Evolutionary conservation across 306 rosid genomes (phyloP).

Genomic region (Dryas alaskensis): DNA sequence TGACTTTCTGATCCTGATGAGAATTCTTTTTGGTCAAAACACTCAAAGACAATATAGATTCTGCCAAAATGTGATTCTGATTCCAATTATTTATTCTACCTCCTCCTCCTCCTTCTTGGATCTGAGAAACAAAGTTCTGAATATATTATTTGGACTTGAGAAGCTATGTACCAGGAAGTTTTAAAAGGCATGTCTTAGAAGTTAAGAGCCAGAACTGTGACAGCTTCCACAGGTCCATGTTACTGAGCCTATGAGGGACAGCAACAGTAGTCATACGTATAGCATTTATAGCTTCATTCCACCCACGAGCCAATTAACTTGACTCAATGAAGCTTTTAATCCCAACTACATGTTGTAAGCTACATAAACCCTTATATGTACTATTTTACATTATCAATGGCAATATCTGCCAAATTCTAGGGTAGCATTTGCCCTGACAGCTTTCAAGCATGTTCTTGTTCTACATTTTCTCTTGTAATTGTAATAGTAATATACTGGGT

Average conservation of each 20-base stretch:
- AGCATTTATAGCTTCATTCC: background rate
- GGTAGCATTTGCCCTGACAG: background rate
- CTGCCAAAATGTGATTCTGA: background rate
- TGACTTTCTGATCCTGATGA: background rate
- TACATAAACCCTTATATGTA: background rate
- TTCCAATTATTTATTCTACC: background rate
- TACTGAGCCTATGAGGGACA: background rate
- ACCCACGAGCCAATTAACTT: background rate
- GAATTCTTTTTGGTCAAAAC: background rate
- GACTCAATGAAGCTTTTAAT: background rate
- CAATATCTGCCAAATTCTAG: background rate
- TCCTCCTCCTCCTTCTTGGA: background rate
- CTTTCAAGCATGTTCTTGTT: background rate
- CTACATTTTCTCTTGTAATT: background rate
- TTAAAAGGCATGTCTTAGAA: background rate
- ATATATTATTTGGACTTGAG: background rate
- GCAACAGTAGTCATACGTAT: background rate
- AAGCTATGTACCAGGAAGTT: constrained; percentile 3
- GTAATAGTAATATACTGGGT: background rate
- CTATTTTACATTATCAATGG: background rate
- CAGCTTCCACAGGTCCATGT: background rate
- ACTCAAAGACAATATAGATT: background rate
- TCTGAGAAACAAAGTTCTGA: background rate
- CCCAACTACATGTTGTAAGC: background rate
- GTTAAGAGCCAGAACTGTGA: background rate